Evolutionary conservation across 2,329 filamentous ascomycete genomes (phyloP).

Genomic region (Botrytis aclada): DNA sequence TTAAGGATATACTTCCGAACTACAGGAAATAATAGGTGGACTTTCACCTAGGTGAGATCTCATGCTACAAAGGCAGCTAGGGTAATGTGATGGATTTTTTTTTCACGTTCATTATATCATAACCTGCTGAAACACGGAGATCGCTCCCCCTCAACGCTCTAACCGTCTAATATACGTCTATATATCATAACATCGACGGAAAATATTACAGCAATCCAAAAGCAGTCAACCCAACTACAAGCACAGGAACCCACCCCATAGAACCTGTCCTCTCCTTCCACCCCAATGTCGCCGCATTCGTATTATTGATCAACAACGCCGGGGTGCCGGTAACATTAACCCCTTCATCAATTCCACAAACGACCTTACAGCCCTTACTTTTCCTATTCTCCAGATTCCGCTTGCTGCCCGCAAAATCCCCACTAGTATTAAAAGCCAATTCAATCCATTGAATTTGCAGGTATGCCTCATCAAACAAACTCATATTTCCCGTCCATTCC

Average conservation of each 20-base stretch:
- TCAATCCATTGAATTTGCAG: constrained; percentile 38
- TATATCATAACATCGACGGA: background rate
- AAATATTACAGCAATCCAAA: constrained; percentile 8
- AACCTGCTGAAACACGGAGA: background rate
- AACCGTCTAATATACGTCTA: background rate
- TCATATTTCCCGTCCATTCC: constrained; percentile 36
- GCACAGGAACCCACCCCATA: constrained; percentile 10
- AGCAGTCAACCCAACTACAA: background rate
- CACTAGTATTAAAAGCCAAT: constrained; percentile 35
- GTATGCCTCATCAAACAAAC: constrained; percentile 29
- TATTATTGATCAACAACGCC: constrained; percentile 31
- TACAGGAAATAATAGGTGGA: background rate
- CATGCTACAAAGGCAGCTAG: background rate
- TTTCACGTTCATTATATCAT: background rate
- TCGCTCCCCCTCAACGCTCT: background rate
- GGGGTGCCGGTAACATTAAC: constrained; percentile 32
- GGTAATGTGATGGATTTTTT: background rate
- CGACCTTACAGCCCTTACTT: constrained; percentile 29
- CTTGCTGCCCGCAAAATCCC: constrained; percentile 23
- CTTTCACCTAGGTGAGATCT: background rate
- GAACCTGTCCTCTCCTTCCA: constrained; percentile 10
- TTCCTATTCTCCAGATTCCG: constrained; percentile 26
- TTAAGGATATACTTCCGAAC: background rate
- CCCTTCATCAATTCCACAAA: constrained; percentile 33
- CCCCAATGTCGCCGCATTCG: constrained; percentile 11